Base-by-base conservation (phyloP, 768 basidiomycete species). In the Cystofilobasidium capitatum region DNA sequence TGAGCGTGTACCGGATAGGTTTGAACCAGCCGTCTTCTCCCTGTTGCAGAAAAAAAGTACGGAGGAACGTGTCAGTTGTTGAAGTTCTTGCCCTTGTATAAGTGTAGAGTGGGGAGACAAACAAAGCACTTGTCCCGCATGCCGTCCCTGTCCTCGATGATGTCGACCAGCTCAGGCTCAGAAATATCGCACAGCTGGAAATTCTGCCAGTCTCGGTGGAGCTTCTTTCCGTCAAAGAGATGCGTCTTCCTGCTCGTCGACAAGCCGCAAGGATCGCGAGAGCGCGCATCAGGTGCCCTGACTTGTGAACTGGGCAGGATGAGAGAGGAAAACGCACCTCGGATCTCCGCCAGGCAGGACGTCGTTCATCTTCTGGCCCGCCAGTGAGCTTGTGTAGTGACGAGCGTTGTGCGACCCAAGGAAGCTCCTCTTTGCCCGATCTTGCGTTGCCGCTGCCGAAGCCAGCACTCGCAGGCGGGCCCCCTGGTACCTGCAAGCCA, bases 181-280 rank as follows among this genome's bases (percentile, higher is more conserved):
- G 81, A 78, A 71, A 99, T 88, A 75, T 99, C 96, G 76, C 89
- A 89, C 8, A 99, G 81, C 76, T 98, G 96, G 78, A 90, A 99
- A 22, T 91, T 89, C 1, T 91, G 91, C 0, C 89, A 88, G 76
- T 94, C 88, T 72, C 87, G 86, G 54, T 86, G 84, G 55, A 91
- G 77, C 9, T 83, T 83, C 66, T 83, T 75, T 0, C 94, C 96
- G 75, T 99, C 91, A 71, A 98, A 99, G 37, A 91, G 82, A 75
- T 98, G 91, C 0, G 87, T 87, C 72, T 80, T 81, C 29, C 75
- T 79, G 66, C 31, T 26, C 14, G 40, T 40, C 24, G 16, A 42
- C 17, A 20, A 2, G 8, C 71, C 71, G 64, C 37, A 76, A 72
- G 58, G 66, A 22, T 24, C 57, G 65, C 73, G 71, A 29, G 73